phyloP scores from a whole-genome alignment of 179 eudicot genomes.

The Corrigiola litoralis region DNA sequence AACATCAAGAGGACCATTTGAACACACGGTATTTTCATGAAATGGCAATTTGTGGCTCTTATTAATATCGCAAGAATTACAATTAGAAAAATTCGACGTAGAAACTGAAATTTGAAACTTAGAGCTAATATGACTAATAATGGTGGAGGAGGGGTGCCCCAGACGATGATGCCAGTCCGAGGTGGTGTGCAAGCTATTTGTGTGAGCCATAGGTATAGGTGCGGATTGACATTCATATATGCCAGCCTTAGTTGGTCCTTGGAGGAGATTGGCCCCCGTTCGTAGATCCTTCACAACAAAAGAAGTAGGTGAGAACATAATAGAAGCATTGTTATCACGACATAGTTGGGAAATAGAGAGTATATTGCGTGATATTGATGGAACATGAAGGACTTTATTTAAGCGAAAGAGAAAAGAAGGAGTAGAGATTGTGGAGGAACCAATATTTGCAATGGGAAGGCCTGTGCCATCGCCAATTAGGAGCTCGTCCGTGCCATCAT shows the following conservation, averaged over 20 bases:
- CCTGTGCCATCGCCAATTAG: not conserved
- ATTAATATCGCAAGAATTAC: not conserved
- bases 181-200: not conserved
- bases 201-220: not conserved
- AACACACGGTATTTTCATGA: not conserved
- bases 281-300: not conserved
- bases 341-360: not conserved
- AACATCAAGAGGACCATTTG: not conserved
- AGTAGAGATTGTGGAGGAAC: not conserved
- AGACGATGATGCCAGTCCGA: not conserved
- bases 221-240: not conserved
- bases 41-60: not conserved
- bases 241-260: not conserved
- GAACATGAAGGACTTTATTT: not conserved
- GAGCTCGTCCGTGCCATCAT: not conserved
- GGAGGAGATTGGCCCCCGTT: not conserved
- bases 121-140: not conserved
- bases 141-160: not conserved
- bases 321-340: not conserved
- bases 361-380: not conserved
- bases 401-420: not conserved
- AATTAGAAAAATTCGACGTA: not conserved
- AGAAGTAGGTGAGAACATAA: not conserved
- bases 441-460: not conserved
- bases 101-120: not conserved